Conservation (phyloP, 441 rosid species). For the Euphorbia celastroides region DNA sequence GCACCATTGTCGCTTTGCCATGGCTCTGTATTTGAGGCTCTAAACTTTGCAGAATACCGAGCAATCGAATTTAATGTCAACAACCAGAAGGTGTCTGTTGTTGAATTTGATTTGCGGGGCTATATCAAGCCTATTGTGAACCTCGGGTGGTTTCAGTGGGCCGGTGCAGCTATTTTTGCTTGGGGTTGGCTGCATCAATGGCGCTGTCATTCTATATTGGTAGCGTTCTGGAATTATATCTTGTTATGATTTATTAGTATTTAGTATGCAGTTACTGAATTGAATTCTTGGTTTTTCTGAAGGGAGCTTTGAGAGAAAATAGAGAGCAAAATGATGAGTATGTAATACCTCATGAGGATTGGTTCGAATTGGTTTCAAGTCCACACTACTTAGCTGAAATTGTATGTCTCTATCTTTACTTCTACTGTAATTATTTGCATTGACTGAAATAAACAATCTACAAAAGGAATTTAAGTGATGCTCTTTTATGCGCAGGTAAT, state of each 20-base stretch:
- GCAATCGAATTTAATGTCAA: slow-evolving; percentile 35
- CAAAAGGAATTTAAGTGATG: neutral
- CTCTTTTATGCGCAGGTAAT: slow-evolving; percentile 37
- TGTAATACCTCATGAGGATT: slow-evolving; percentile 60
- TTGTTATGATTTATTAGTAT: neutral
- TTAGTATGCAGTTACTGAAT: neutral
- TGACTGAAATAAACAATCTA: neutral
- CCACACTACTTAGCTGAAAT: slow-evolving; percentile 87
- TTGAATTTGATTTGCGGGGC: slow-evolving; percentile 30
- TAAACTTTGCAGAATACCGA: slow-evolving; percentile 33
- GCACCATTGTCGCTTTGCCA: slow-evolving; percentile 66
- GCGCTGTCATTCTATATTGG: slow-evolving; percentile 56
- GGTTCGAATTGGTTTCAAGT: slow-evolving; percentile 71
- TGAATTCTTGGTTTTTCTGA: neutral
- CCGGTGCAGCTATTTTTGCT: slow-evolving; percentile 49
- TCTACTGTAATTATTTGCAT: neutral
- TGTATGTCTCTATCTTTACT: slow-evolving; percentile 25
- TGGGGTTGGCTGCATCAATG: slow-evolving; percentile 75
- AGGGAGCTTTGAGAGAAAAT: slow-evolving; percentile 49
- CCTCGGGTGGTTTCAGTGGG: slow-evolving; percentile 50
- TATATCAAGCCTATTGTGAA: slow-evolving; percentile 34
- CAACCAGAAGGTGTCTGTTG: slow-evolving; percentile 29
- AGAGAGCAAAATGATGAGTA: slow-evolving; percentile 37
- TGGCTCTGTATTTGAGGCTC: slow-evolving; percentile 35
- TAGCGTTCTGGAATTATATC: slow-evolving; percentile 19